These are phyloP conservation scores for Fragaria nilgerrensis DNA, from an alignment of 306 rosid genomes.

Conservation along the genomic window DNA sequence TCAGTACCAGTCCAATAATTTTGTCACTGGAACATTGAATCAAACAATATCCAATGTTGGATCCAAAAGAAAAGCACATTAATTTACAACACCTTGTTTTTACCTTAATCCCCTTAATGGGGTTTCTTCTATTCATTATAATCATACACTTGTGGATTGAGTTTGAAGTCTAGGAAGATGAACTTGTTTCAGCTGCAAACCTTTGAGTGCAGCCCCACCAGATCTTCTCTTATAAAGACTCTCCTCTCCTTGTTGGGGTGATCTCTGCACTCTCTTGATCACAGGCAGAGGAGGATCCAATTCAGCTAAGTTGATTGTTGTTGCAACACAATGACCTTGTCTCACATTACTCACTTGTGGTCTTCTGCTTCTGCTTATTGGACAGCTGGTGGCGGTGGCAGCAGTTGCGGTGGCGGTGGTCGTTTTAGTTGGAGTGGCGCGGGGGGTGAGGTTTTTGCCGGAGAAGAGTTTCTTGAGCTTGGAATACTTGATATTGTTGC, in stretches of 20 bases:
- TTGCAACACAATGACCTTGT: neutral
- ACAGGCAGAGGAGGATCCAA: constrained; percentile 48
- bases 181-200: constrained; percentile 59
- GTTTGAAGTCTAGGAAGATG: constrained; percentile 43
- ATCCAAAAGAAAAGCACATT: constrained; percentile 2
- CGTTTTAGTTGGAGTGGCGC: constrained; percentile 9
- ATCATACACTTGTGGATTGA: constrained; percentile 63
- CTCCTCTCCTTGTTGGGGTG: constrained; percentile 22
- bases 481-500: constrained; percentile 42
- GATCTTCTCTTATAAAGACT: constrained; percentile 79
- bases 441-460: constrained; percentile 34
- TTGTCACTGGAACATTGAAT: constrained; percentile 5
- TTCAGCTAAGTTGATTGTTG: constrained; percentile 19
- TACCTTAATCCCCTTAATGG: neutral
- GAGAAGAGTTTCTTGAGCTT: constrained; percentile 80
- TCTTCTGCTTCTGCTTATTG: constrained; percentile 31
- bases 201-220: constrained; percentile 43
- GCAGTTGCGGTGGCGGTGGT: constrained; percentile 19
- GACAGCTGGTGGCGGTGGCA: constrained; percentile 5
- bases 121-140: neutral
- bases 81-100: neutral
- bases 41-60: constrained; percentile 16
- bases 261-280: constrained; percentile 26
- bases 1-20: neutral
- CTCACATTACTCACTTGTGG: constrained; percentile 1